Evolutionary conservation across 148 eudicot species (phyloP).

Genomic region (Rhododendron henanense): DNA sequence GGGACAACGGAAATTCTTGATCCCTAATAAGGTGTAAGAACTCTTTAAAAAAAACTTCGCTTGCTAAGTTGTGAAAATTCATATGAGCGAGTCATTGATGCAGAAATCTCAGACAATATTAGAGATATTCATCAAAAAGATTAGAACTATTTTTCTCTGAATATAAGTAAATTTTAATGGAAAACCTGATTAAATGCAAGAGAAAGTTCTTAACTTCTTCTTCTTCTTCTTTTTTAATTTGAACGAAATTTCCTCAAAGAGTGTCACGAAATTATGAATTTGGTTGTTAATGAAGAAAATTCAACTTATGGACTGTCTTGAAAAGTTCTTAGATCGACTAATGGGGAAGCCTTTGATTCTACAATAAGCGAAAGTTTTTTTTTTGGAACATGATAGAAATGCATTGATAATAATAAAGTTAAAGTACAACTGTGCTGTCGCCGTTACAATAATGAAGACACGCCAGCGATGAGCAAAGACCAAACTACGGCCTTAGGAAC

Average conservation of each 20-base stretch:
- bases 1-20: not conserved
- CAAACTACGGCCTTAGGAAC: too few species aligned
- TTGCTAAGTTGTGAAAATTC: not conserved
- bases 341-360: too few species aligned
- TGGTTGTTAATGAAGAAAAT: not conserved
- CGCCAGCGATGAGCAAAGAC: too few species aligned
- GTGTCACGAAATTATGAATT: too few species aligned
- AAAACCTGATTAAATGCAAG: not conserved
- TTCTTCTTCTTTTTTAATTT: not conserved
- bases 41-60: not conserved
- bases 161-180: not conserved
- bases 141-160: not conserved
- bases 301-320: not conserved
- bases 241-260: not conserved
- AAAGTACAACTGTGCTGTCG: too few species aligned
- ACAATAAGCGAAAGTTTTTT: too few species aligned
- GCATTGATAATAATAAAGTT: too few species aligned
- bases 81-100: not conserved
- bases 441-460: too few species aligned
- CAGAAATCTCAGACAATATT: not conserved
- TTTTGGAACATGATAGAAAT: too few species aligned
- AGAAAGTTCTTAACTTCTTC: not conserved
- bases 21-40: not conserved
- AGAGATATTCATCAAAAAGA: not conserved
- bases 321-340: not conserved